Conservation (phyloP, 257 asterid genomes). For the Nicotiana benthamiana region DNA sequence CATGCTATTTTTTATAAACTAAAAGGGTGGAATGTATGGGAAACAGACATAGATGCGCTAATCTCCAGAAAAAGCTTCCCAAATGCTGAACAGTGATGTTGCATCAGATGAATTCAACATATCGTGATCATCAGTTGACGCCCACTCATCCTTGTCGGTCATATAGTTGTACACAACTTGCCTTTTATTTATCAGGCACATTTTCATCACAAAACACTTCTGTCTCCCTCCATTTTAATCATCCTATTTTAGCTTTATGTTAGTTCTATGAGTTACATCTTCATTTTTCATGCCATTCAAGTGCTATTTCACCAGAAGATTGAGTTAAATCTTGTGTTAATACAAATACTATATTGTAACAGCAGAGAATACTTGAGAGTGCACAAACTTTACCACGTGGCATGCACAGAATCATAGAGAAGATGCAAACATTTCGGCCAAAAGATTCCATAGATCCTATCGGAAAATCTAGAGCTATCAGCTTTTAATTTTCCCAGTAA, state of each 20-base stretch:
- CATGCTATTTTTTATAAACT: not conserved
- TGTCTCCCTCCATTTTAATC: not conserved
- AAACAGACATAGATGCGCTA: not conserved
- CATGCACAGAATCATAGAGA: not conserved
- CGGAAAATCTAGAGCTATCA: not conserved
- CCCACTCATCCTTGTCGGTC: not conserved
- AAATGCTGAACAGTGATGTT: not conserved
- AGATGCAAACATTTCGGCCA: not conserved
- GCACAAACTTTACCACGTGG: not conserved
- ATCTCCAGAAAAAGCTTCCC: not conserved
- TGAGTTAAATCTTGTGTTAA: not conserved
- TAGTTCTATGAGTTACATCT: not conserved
- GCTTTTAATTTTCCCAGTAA: not conserved
- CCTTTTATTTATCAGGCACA: not conserved
- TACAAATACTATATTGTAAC: not conserved
- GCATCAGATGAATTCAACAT: not conserved
- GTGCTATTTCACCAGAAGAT: not conserved
- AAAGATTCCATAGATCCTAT: not conserved
- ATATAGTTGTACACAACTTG: not conserved
- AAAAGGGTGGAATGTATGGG: not conserved
- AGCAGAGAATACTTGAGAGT: not conserved
- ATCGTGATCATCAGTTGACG: not conserved
- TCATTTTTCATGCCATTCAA: not conserved
- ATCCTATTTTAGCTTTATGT: not conserved
- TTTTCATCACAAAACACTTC: not conserved